These are phyloP conservation scores for Clarireedia homoeocarpa DNA, from an alignment of 2,329 filamentous ascomycete species.

Conservation along the genomic window DNA sequence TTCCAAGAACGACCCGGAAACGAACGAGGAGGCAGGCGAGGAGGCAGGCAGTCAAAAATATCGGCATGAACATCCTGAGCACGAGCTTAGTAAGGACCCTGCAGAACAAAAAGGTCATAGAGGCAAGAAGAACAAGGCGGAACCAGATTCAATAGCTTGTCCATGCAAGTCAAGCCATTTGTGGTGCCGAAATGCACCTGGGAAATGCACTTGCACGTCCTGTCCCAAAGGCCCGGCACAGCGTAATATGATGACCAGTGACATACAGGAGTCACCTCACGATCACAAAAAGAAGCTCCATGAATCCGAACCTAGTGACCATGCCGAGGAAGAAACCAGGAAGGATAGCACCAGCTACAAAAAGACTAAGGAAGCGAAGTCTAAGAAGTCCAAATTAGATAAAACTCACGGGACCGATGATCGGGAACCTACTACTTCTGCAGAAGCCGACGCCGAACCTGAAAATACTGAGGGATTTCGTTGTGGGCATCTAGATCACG, in stretches of 20 bases:
- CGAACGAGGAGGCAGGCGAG: not conserved
- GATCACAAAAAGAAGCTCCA: no score
- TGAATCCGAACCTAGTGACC: no score
- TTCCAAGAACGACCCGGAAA: not conserved
- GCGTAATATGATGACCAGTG: no score
- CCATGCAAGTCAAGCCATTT: slow-evolving; percentile 7
- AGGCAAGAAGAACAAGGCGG: not conserved
- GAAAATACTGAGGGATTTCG: not conserved
- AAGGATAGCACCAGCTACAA: not conserved
- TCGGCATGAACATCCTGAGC: no score
- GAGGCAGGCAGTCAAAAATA: not conserved
- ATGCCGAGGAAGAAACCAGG: no score
- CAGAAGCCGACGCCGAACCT: not conserved
- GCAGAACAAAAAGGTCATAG: not conserved
- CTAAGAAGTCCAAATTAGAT: not conserved
- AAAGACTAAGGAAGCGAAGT: not conserved
- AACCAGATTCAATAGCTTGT: not conserved
- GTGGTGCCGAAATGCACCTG: slow-evolving; percentile 2
- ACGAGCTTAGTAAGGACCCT: not conserved
- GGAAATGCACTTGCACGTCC: slow-evolving; percentile 1
- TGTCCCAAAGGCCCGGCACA: slow-evolving; percentile 1
- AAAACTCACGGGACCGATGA: not conserved
- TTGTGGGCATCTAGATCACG: not conserved
- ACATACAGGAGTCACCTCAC: no score
- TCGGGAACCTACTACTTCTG: not conserved